Evolutionary conservation across 768 basidiomycete species (phyloP), one percentile per base, ranked within the genome.

Genomic region (Tricholoma saponaceum): DNA sequence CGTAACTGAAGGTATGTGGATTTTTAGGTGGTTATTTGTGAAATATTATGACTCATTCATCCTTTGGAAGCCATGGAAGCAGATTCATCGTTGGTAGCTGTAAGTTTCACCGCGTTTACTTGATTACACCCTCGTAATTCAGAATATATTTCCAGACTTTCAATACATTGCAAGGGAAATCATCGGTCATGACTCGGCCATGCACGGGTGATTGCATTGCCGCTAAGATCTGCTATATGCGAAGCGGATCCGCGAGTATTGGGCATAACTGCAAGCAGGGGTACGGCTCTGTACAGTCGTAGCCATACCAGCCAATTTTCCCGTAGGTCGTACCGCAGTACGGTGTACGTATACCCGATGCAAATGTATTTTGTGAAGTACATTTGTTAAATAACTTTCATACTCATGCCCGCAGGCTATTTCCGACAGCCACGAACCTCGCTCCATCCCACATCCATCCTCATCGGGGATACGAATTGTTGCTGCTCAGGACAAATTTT

Each of bases 151-250:
- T 57, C 9, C 50, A 89, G 83, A 77, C 75, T 12, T 91, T 90
- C 75, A 87, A 82, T 58, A 81, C 77, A 0, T 78, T 85, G 62
- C 90, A 92, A 69, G 87, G 89, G 43, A 92, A 90, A 71, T 76
- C 77, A 56, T 87, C 87, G 5, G 69, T 83, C 28, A 75, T 71
- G 28, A 78, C 80, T 20, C 65, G 70, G 14, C 57, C 83, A 12
- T 92, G 89, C 68, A 83, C 79, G 0, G 83, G 79, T 16, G 75
- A 79, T 14, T 92, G 89, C 62, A 66, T 75, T n/a, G 59, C 67
- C 1, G 90, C 90, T 22, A 90, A 81, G 70, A 84, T 91, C 43
- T 90, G 87, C 66, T 89, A 89, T 62, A 86, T 90, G 16, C 80
- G 89, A 25, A 89, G 87, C 65, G 90, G 86, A 22, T 90, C 88